Evolutionary conservation across 345 rosid genomes (phyloP).

Genomic region (Crucihimalaya himalaica): DNA sequence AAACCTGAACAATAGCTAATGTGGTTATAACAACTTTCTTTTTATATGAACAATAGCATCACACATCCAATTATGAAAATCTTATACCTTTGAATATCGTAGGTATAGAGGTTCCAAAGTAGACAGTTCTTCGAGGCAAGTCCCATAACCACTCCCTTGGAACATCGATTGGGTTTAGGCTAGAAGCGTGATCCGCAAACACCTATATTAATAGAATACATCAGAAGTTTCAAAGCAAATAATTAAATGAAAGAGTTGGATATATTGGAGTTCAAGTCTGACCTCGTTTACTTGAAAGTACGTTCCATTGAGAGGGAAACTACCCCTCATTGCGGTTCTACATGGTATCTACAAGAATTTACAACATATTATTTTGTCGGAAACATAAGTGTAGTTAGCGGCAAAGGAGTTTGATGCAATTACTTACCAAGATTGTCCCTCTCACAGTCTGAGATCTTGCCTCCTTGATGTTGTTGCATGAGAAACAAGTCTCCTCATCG

Average conservation of each 20-base stretch:
- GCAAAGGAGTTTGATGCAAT: conserved; percentile 21
- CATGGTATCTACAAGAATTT: conserved; percentile 72
- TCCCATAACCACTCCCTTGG: conserved; percentile 86
- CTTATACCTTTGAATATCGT: conserved; percentile 81
- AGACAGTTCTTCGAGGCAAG: conserved; percentile 74
- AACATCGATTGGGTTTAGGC: conserved; percentile 71
- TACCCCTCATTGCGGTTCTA: conserved; percentile 95
- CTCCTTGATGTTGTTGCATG: conserved; percentile 72
- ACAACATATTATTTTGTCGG: neutral
- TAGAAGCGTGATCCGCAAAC: conserved; percentile 92
- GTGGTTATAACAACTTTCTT: neutral
- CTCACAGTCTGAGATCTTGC: conserved; percentile 74
- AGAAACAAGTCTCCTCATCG: conserved; percentile 63
- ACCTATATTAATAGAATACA: conserved; percentile 48
- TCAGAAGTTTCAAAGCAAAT: neutral
- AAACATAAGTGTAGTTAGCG: neutral
- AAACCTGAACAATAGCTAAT: conserved; percentile 52
- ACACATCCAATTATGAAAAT: conserved; percentile 8
- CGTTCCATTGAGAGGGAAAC: conserved; percentile 95
- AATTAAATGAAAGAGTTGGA: neutral
- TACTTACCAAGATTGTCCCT: conserved; percentile 81
- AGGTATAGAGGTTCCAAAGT: conserved; percentile 90
- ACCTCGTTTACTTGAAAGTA: conserved; percentile 98
- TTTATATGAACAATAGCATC: neutral
- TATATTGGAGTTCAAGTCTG: neutral